Base-by-base conservation (phyloP, 106 monocot species). In the Acanthochlamys bracteata region DNA sequence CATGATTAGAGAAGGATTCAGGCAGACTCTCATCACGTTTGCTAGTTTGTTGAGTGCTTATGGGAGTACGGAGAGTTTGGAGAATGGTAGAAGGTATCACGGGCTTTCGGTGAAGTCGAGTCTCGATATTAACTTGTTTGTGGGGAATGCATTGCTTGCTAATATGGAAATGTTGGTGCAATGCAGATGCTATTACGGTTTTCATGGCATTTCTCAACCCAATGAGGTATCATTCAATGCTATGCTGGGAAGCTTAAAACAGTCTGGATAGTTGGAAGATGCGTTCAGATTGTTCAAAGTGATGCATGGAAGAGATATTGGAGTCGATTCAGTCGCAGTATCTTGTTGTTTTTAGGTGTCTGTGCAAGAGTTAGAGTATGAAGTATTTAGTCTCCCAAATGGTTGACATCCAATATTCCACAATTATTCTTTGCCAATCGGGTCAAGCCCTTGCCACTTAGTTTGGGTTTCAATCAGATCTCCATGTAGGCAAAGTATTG, bases 201-300 rank as follows among this genome's bases (percentile, higher is more conserved):
- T 95, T 41, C 77, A 87, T 21, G 66, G 41, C 11, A 82, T 95
- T 71, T 23, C 46, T 41, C 42, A 58, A 2, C 86, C 79, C 11
- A 95, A 87, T 45, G 95, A 90, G 66, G 95, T 95, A 16, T 79
- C 95, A 4, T 84, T 95, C 72, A 95, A 90, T n/a, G 84, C 90
- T 21, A 80, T 95, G 74, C 90, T 95, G 82, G 79, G 84, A 20
- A 82, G 95, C 0, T 70, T 95, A 52, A 65, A 81, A 54, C 82
- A 80, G 41, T 63, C 57, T 41, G 86, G 87, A 10, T 78, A 63
- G 1, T 27, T 57, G 19, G 60, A 59, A 11, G 84, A 80, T 57
- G 86, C 90, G 3, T 66, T 90, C 65, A 64, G 64, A 11, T 61
- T 95, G 78, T 95, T 95, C 70, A 72, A 21, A 0, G 84, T 69